A percentile compares a stretch with the other conserved stretches of the same genome.
Conservation (phyloP, 768 basidiomycete species). For the Rhizopogon vesiculosus region DNA sequence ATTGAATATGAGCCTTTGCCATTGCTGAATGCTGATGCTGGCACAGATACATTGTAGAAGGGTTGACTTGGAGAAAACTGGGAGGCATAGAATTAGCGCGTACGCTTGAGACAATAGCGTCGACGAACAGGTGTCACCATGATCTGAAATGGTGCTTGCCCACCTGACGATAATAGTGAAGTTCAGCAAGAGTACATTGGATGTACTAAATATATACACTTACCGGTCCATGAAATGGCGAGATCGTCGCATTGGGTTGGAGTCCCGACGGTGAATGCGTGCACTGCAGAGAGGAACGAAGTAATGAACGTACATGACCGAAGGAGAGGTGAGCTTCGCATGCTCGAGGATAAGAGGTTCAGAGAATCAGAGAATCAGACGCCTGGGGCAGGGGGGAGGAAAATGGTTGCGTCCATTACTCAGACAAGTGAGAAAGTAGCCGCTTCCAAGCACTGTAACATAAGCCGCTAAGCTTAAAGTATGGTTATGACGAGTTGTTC, state of each 20-base stretch:
- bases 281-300: conserved; percentile 13
- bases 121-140: conserved; percentile 45
- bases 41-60: conserved; percentile 51
- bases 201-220: conserved; percentile 6
- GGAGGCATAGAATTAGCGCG: neutral
- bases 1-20: conserved; percentile 49
- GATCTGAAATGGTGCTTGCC: conserved; percentile 48
- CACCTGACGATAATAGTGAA: conserved; percentile 36
- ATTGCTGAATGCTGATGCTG: conserved; percentile 47
- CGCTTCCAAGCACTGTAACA: too few species aligned
- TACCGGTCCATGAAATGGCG: conserved; percentile 59
- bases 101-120: neutral
- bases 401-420: too few species aligned
- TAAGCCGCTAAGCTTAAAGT: too few species aligned
- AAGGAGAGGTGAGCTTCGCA: conserved; percentile 22
- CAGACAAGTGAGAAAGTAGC: too few species aligned
- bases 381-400: too few species aligned
- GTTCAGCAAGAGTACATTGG: neutral
- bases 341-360: conserved; percentile 7
- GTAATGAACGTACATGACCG: conserved; percentile 15
- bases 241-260: conserved; percentile 61
- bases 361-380: too few species aligned
- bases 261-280: conserved; percentile 36
- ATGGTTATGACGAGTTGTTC: too few species aligned
- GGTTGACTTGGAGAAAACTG: conserved; percentile 42